Conservation (phyloP, 2,329 filamentous ascomycete genomes). For the Botrytis fabae region DNA sequence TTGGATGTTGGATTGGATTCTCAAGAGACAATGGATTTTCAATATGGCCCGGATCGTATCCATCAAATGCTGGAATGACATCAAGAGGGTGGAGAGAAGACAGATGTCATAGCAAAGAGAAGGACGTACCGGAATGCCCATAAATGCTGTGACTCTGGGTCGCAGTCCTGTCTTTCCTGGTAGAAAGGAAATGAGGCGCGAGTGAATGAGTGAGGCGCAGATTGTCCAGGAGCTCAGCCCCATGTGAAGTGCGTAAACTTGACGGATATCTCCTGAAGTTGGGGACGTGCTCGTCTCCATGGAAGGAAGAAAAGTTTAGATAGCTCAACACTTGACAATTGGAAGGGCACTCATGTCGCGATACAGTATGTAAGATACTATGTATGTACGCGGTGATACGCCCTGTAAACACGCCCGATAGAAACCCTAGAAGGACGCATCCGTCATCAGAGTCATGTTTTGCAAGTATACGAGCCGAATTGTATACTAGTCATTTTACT, state of each 20-base stretch:
- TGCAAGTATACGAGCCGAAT: background rate
- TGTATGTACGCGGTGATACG: background rate
- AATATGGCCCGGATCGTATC: background rate
- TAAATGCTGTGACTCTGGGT: background rate
- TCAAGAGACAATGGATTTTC: background rate
- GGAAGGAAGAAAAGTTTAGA: slow-evolving; percentile 2
- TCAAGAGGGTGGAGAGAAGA: background rate
- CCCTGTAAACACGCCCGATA: background rate
- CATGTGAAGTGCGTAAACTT: slow-evolving; percentile 20
- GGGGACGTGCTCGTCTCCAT: slow-evolving; percentile 5
- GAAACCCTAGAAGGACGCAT: background rate
- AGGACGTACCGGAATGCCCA: background rate
- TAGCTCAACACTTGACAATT: background rate
- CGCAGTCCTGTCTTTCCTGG: slow-evolving; percentile 8
- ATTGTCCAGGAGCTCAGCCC: slow-evolving; percentile 23
- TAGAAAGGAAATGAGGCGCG: slow-evolving; percentile 11
- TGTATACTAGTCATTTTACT: background rate
- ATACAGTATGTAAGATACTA: background rate
- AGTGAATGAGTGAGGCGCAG: slow-evolving; percentile 17
- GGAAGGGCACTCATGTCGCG: background rate
- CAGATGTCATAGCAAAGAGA: background rate
- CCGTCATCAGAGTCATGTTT: slow-evolving; percentile 1
- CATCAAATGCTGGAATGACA: background rate
- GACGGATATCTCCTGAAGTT: slow-evolving; percentile 21
- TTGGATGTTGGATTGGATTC: background rate